Evolutionary conservation across 73 alveolate species (phyloP).

Genomic region (Breviolum minutum): DNA sequence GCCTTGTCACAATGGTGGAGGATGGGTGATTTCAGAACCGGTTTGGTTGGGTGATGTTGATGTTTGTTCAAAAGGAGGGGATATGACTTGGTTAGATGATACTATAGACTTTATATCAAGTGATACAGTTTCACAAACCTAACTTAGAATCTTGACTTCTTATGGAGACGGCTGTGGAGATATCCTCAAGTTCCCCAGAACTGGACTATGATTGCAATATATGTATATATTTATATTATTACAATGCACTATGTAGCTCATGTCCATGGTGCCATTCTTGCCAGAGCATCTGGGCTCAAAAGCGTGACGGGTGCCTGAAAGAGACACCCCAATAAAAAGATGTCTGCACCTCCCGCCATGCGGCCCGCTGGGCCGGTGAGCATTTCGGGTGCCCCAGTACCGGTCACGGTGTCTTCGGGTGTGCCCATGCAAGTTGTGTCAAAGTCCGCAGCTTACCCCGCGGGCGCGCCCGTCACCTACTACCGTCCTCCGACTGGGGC

Average conservation of each 20-base stretch:
- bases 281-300: background rate
- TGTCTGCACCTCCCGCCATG: constrained; percentile 20
- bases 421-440: constrained; percentile 59
- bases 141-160: background rate
- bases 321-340: background rate
- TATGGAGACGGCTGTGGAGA: too few relatives aligned
- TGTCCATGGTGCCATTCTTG: background rate
- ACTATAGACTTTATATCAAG: background rate
- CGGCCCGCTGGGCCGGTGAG: constrained; percentile 30
- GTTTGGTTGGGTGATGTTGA: background rate
- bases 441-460: constrained; percentile 78
- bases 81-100: background rate
- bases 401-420: constrained; percentile 67
- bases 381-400: constrained; percentile 8
- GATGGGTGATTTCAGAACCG: background rate
- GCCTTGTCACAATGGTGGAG: background rate
- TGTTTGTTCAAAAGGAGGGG: background rate
- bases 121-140: background rate
- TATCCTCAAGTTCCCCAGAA: too few relatives aligned
- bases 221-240: too few relatives aligned
- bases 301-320: background rate
- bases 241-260: too few relatives aligned
- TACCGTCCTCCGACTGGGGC: constrained; percentile 8
- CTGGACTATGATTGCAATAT: too few relatives aligned
- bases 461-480: constrained; percentile 41